Base-by-base conservation (phyloP, 345 rosid genomes). In the Aquilaria yunnanensis region DNA sequence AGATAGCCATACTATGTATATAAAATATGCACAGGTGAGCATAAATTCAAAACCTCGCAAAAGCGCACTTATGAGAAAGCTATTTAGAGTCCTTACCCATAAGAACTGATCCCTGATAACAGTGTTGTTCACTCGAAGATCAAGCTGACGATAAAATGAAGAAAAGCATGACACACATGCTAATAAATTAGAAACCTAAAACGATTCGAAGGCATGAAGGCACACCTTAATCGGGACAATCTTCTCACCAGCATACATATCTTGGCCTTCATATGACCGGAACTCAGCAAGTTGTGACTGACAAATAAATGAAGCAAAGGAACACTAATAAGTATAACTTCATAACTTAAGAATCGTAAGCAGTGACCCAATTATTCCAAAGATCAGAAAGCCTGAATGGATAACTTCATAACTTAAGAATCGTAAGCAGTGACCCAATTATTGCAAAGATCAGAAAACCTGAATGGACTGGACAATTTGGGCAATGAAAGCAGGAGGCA, bases 391-490 rank as follows among this genome's bases (percentile, higher is more conserved):
- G 84, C 99, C 88, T 94, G 97, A 77, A 94, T 88, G 67, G 97
- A 94, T 53, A 64, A 60, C 30, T 47, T 46, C n/a, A 51, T 2
- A 7, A 45, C 6, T 37, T 3, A 9, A 9, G 43, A 37, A 37
- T 37, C 7, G 7, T 37, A 37, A 5, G 43, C 5, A 37, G 43
- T 37, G 43, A 37, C 43, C 43, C 43, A 37, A 37, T 37, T 37
- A 9, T 5, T 37, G 9, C 9, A 2, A n/a, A 47, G 10, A 6
- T 30, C 5, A 48, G n/a, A 54, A 47, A 9, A 89, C 99, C 88
- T 94, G 97, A 77, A 94, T 88, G 67, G 97, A 94, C 65, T 90
- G 97, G 51, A 85, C 84, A 55, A 94, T 88, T 73, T 88, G 99
- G 51, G 83, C 81, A 45, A 80, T 68, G 64, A 90, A 94, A 31